Conservation (phyloP, 1,284 basidiomycete genomes). For the Ustilago curta region DNA sequence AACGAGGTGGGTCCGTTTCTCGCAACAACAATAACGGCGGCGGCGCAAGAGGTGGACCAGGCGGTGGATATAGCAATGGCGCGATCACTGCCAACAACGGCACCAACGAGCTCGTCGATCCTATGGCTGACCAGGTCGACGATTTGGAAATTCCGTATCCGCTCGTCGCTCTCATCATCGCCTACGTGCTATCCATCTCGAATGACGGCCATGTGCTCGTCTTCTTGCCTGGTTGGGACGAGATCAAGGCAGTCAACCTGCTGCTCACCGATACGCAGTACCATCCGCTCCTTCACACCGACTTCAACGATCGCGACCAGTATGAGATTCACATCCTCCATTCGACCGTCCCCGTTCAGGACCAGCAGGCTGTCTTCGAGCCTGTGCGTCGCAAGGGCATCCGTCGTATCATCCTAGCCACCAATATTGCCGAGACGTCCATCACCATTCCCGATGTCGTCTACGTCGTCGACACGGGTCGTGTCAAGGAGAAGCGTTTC, state of each 20-base stretch:
- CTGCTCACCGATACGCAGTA: slow-evolving; percentile 73
- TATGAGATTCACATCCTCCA: slow-evolving; percentile 89
- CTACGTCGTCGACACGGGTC: slow-evolving; percentile 89
- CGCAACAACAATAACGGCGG: slow-evolving; percentile 19
- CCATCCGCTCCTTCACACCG: slow-evolving; percentile 71
- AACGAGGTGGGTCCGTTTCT: slow-evolving; percentile 35
- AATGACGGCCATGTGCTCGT: slow-evolving; percentile 90
- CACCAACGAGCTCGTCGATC: slow-evolving; percentile 56
- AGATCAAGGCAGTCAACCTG: slow-evolving; percentile 84
- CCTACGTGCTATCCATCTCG: slow-evolving; percentile 81
- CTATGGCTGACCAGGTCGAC: slow-evolving; percentile 71
- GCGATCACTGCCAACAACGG: slow-evolving; percentile 41
- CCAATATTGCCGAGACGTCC: slow-evolving; percentile 89
- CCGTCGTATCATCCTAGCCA: slow-evolving; percentile 84
- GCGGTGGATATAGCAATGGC: slow-evolving; percentile 36
- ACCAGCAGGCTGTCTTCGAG: slow-evolving; percentile 89
- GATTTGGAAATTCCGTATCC: slow-evolving; percentile 86
- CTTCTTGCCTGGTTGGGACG: slow-evolving; percentile 92
- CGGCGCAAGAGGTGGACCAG: slow-evolving; percentile 6
- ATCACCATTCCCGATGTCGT: slow-evolving; percentile 97
- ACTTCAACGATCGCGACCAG: slow-evolving; percentile 69
- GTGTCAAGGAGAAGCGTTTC: slow-evolving; percentile 92
- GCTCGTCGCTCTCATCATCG: slow-evolving; percentile 83
- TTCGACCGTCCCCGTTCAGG: slow-evolving; percentile 87
- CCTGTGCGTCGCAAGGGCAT: slow-evolving; percentile 73